Base-by-base conservation (phyloP, 148 eudicot genomes). In the Limonium bicolor region DNA sequence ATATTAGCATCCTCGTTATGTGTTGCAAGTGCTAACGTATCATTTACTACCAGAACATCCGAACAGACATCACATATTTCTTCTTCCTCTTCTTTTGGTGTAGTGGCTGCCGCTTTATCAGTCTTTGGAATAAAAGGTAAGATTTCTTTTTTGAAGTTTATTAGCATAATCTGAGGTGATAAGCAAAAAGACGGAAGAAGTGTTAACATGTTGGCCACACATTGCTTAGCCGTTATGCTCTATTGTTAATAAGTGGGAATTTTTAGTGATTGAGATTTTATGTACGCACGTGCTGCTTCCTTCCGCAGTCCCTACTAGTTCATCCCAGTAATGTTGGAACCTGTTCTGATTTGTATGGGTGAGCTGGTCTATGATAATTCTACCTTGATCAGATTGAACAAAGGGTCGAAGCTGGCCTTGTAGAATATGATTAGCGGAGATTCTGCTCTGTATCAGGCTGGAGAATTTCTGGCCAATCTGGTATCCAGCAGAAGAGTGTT, bases 1-100 rank as follows among this genome's bases (percentile, higher is more conserved):
- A 79, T 77, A 56, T 83, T 77, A 29, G 80, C 96, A 38, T 88
- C 96, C 70, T 83, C 94, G 30, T 83, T 82, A 46, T 87, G 96
- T 9, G 80, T 90, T 45, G 78, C 83, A 50, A 82, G 29, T 36
- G 86, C 94, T 74, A 87, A 72, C 18, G 47, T 50, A 15, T 79
- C 65, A 35, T 56, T 58, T 25, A 71, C 75, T 32, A 87, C 83
- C 45, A 82, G 77, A 59, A 87, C 49, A 67, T 79, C 90, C 15
- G 83, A 82, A 57, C 94, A 87, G 60, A 79, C 94, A 43, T 76
- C 94, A 21, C 59, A 58, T 8, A 51, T 38, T 10, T 73, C 79
- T 25, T 48, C 74, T 5, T 13, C 58, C 26, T 42, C 64, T 12
- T 32, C 48, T n/a, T n/a, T n/a, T n/a, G n/a, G n/a, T n/a, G n/a